These are phyloP conservation scores for Macroventuria anomochaeta DNA, from an alignment of 2,329 filamentous ascomycete species.

Conservation along the genomic window DNA sequence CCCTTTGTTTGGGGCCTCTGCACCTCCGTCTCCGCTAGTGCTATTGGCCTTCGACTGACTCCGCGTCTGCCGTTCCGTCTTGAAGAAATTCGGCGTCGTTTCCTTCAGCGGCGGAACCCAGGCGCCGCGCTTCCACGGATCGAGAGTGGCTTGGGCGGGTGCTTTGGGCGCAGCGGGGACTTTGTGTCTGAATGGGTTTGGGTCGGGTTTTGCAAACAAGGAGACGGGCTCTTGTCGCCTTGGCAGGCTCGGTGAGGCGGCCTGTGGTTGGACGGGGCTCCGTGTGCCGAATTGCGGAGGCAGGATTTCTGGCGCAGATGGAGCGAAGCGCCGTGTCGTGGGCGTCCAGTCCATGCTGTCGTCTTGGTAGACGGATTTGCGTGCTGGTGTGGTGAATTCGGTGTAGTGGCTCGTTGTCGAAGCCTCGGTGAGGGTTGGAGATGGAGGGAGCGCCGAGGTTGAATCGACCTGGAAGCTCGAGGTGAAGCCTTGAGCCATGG, in stretches of 20 bases:
- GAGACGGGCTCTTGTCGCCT: constrained; percentile 14
- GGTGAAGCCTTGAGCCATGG: constrained; percentile 48
- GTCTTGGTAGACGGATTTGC: constrained; percentile 29
- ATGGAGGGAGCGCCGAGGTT: constrained; percentile 35
- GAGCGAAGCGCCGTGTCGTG: constrained; percentile 54
- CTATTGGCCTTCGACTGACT: constrained; percentile 7
- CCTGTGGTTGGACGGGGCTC: constrained; percentile 15
- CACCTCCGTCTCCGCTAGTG: no score
- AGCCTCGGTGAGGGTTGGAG: constrained; percentile 38
- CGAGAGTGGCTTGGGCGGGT: constrained; percentile 68
- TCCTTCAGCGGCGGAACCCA: constrained; percentile 59
- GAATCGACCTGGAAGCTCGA: constrained; percentile 48
- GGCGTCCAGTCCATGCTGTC: constrained; percentile 80
- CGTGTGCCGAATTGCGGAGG: constrained; percentile 26
- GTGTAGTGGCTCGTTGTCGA: constrained; percentile 35
- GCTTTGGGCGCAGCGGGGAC: constrained; percentile 72
- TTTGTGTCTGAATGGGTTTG: constrained; percentile 70
- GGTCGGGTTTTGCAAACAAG: constrained; percentile 42
- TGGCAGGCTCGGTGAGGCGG: neutral
- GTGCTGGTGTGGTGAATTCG: constrained; percentile 33
- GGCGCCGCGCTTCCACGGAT: constrained; percentile 59
- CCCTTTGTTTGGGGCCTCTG: neutral
- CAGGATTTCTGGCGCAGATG: constrained; percentile 24
- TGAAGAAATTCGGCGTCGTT: constrained; percentile 61
- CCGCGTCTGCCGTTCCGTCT: constrained; percentile 38